Base-by-base conservation (phyloP, 2,329 filamentous ascomycete species). In the Beauveria sp. region DNA sequence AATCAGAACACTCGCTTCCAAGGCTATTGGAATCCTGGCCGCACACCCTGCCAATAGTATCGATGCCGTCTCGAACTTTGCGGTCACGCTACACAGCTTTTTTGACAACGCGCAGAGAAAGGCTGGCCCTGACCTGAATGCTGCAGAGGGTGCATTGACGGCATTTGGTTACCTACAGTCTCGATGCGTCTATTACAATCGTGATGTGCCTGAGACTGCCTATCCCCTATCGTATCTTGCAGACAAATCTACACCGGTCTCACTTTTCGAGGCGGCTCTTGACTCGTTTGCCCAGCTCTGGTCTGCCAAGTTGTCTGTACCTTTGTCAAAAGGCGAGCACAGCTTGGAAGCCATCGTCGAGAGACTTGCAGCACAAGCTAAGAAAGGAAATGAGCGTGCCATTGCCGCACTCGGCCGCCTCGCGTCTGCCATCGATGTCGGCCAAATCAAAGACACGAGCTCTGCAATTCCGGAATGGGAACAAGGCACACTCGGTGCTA, bases 401-500 rank as follows among this genome's bases (percentile, higher is more conserved):
- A 93, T 97, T 55, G 74, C 84, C n/a, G 85, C 90, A 3, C 78
- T 97, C 5, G 94, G 94, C 0, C 83, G 89, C 53, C 76, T 97
- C 3, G 86, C 89, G 0, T 46, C 66, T 69, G 0, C 60, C 14
- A 30, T 53, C 5, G 47, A 58, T 16, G 18, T 7, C 16, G n/a
- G 3, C 5, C 22, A 55, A 34, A 3, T 10, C 8, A 65, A 70
- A 4, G 67, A 68, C 1, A 70, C 74, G 2, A 68, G 72, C 2
- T 7, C 22, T 3, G 28, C 41, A 3, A 7, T 30, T 10, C 37
- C 47, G 18, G 47, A 20, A 18, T 58, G 51, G 47, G 58, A 64
- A 16, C 67, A 71, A 4, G 74, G 72, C 14, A 65, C 73, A 1
- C 72, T 89, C 1, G 75, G 75, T 2, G 75, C 79, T 10, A 82